A percentile compares a stretch with the other conserved stretches of the same genome.
Evolutionary conservation across 352 stramenopile species (phyloP).

Genomic region (Thraustotheca clavata): DNA sequence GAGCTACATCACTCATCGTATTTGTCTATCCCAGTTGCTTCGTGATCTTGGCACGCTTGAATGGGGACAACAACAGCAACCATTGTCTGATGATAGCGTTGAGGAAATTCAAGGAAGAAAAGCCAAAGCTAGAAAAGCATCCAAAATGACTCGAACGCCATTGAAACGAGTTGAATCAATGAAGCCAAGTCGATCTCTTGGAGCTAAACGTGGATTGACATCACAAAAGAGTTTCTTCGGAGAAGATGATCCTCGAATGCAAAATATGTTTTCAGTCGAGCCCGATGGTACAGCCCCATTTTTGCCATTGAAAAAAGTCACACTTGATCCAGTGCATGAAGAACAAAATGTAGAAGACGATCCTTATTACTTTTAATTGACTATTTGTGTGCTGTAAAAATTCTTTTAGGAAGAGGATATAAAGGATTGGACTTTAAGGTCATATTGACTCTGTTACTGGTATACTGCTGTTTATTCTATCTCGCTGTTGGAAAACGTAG

Average conservation of each 20-base stretch:
- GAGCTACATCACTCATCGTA: constrained; percentile 46
- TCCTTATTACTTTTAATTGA: constrained; percentile 13
- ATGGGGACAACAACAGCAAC: background rate
- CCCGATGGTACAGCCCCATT: background rate
- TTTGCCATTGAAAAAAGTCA: background rate
- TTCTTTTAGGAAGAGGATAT: background rate
- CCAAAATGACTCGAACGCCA: background rate
- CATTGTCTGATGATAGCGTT: background rate
- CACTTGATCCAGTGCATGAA: background rate
- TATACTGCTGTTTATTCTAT: constrained; percentile 1
- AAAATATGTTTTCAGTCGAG: constrained; percentile 8
- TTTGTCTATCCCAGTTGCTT: constrained; percentile 50
- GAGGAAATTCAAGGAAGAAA: background rate
- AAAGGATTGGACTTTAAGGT: background rate
- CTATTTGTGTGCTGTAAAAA: background rate
- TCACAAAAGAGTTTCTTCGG: constrained; percentile 13
- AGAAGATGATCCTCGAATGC: background rate
- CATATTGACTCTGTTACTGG: too few species aligned
- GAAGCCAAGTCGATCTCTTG: background rate
- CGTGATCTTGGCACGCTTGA: constrained; percentile 36
- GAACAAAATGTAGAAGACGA: background rate
- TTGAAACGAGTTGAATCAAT: constrained; percentile 1
- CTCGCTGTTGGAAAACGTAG: background rate
- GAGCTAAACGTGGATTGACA: background rate
- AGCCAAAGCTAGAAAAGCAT: background rate